Evolutionary conservation across 805 yeast genomes (phyloP), one percentile per base, ranked within the genome.

Genomic region (Ogataea pignaliae): DNA sequence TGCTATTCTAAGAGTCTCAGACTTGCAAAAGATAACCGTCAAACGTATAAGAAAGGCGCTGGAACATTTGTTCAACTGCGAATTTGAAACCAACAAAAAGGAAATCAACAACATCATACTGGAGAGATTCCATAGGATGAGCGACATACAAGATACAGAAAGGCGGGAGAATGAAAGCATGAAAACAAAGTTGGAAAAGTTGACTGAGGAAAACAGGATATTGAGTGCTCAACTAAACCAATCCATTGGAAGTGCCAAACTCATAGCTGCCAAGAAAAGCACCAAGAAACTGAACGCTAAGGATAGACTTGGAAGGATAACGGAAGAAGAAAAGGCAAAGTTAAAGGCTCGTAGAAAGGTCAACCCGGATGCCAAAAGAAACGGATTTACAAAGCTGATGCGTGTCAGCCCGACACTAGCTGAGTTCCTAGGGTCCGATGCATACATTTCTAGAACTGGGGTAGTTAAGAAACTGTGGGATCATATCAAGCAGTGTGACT

Each of bases 401-500:
- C 60, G 61, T 10, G 59, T 85, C 18, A 77, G 85, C 29, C 69
- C 74, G 2, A 73, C 72, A 33, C 68, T 87, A 29, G 69, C 71
- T 40, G 69, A 59, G 3, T 59, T 87, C 13, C 57, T 86, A 9
- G 77, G 75, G 1, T 66, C 55, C 15, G 44, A 59, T 1, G 58
- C 58, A 2, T 70, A 64, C 43, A 56, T 78, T 36, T 72, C 90
- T 3, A 66, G 95, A 52, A 81, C 91, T 0, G 83, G 83, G 57
- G 81, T 84, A 14, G 89, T 85, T 10, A 83, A 83, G 48, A 63
- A 63, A 37, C 59, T 85, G 5, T 86, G 95, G 95, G 74, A 70
- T 12, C 78, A 88, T 60, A 84, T 88, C 44, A 82, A 80, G 53
- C 75, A 60, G 10, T 58, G 83, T 46, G 61, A 75, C 28, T 62